These are phyloP conservation scores for Xanthoconium purpureum DNA, from an alignment of 768 basidiomycete genomes.

Conservation along the genomic window DNA sequence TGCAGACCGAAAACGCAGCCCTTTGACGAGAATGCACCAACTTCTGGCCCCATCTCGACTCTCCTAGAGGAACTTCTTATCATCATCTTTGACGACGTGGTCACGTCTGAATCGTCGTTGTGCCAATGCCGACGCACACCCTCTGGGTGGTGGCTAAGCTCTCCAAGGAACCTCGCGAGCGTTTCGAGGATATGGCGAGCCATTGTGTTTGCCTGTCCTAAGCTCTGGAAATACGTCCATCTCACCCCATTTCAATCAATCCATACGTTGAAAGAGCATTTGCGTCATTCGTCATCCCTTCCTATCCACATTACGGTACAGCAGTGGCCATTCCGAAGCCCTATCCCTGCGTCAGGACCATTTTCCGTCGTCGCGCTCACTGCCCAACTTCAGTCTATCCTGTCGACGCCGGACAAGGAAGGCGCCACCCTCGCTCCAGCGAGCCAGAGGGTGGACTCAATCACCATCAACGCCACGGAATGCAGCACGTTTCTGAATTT, in stretches of 20 bases:
- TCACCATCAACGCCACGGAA: conserved; percentile 16
- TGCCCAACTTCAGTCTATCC: conserved; percentile 15
- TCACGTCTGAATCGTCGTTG: conserved; percentile 9
- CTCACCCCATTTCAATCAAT: conserved; percentile 14
- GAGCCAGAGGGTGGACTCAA: conserved; percentile 12
- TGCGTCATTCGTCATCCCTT: conserved; percentile 11
- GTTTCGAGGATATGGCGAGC: conserved; percentile 17
- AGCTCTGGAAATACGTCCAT: conserved; percentile 20
- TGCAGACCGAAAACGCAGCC: neutral
- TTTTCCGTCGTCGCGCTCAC: conserved; percentile 15
- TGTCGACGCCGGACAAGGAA: conserved; percentile 3
- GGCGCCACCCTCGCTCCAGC: neutral
- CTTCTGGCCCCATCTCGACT: conserved; percentile 3
- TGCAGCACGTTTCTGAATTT: conserved; percentile 16
- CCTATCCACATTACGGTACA: conserved; percentile 14
- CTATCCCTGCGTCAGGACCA: neutral
- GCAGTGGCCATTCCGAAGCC: conserved; percentile 20
- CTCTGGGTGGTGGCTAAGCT: neutral
- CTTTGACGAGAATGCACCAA: neutral
- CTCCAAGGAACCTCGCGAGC: conserved; percentile 14
- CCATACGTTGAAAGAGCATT: conserved; percentile 11
- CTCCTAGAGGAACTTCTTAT: conserved; percentile 22
- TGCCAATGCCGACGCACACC: neutral
- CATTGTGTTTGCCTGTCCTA: conserved; percentile 15
- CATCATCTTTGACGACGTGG: conserved; percentile 19